Evolutionary conservation across 768 basidiomycete genomes (phyloP).

Genomic region (Rhodotorula toruloides): DNA sequence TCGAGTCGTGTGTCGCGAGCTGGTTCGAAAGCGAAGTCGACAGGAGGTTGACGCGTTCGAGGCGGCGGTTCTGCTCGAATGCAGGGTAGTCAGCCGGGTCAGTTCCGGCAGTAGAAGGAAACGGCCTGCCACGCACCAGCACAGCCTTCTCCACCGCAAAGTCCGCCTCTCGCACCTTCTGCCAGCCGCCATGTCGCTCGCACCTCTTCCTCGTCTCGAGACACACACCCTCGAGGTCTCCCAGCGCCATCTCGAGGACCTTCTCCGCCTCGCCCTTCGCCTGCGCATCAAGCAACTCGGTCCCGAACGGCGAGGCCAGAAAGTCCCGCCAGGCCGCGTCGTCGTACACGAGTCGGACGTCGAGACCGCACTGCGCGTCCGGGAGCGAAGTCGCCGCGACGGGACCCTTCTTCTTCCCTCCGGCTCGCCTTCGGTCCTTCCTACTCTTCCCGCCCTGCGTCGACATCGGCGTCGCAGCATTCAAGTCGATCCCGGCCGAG

Average conservation of each 20-base stretch:
- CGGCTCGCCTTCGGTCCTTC: slow-evolving; percentile 53
- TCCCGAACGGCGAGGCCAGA: too few relatives aligned
- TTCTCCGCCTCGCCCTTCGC: slow-evolving; percentile 5
- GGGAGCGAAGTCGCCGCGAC: slow-evolving; percentile 51
- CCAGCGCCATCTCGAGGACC: slow-evolving; percentile 8
- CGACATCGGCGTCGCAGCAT: too few relatives aligned
- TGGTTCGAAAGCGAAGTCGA: neutral
- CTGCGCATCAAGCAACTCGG: slow-evolving; percentile 22
- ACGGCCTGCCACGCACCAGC: slow-evolving; percentile 12
- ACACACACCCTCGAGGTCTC: slow-evolving; percentile 30
- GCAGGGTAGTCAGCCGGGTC: neutral
- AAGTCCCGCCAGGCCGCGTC: slow-evolving; percentile 72
- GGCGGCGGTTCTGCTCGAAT: slow-evolving; percentile 5
- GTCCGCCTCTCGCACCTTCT: slow-evolving; percentile 41
- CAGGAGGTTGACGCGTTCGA: slow-evolving; percentile 9
- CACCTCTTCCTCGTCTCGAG: slow-evolving; percentile 37
- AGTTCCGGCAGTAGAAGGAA: neutral
- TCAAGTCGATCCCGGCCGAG: slow-evolving; percentile 19
- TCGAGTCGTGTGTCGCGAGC: slow-evolving; percentile 13
- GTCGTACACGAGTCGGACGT: slow-evolving; percentile 75
- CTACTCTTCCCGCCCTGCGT: slow-evolving; percentile 50
- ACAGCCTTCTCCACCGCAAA: slow-evolving; percentile 38
- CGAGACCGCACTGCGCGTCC: slow-evolving; percentile 67
- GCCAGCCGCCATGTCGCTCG: slow-evolving; percentile 42
- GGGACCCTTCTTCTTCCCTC: slow-evolving; percentile 52